A percentile compares a stretch with the other conserved stretches of the same genome.
Conservation (phyloP, 2,329 filamentous ascomycete genomes). For the Colletotrichum simmondsii region DNA sequence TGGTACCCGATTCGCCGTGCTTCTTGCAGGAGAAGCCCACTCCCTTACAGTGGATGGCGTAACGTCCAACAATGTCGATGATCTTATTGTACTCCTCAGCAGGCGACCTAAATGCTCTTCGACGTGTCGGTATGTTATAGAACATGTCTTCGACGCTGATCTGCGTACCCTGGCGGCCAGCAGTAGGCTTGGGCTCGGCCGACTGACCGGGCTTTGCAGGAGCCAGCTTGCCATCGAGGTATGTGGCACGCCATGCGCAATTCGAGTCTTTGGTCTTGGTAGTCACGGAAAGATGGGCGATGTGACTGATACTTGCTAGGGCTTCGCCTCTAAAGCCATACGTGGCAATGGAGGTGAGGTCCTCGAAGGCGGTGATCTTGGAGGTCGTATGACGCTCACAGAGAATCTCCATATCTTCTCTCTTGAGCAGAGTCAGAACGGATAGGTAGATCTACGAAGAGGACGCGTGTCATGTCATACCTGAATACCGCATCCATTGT, state of each 20-base stretch:
- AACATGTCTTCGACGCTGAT: constrained; percentile 98
- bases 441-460: background rate
- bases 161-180: constrained; percentile 90
- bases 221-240: constrained; percentile 82
- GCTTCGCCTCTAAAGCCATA: constrained; percentile 99
- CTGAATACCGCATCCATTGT: constrained; percentile 96
- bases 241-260: constrained; percentile 91
- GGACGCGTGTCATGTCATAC: constrained; percentile 54
- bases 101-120: constrained; percentile 88
- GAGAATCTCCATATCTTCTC: constrained; percentile 89
- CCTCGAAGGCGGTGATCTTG: constrained; percentile 93
- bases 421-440: constrained; percentile 60
- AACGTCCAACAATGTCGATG: constrained; percentile 91
- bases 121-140: constrained; percentile 92
- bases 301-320: constrained; percentile 96
- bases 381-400: constrained; percentile 98
- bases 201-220: constrained; percentile 89
- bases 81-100: constrained; percentile 99
- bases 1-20: constrained; percentile 85
- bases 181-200: constrained; percentile 86
- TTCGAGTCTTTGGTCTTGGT: constrained; percentile 91
- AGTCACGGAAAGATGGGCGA: constrained; percentile 93
- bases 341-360: constrained; percentile 87
- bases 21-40: constrained; percentile 98
- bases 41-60: constrained; percentile 90